These are phyloP conservation scores for Novymonas esmeraldas DNA, from an alignment of 208 protist species.

Conservation along the genomic window DNA sequence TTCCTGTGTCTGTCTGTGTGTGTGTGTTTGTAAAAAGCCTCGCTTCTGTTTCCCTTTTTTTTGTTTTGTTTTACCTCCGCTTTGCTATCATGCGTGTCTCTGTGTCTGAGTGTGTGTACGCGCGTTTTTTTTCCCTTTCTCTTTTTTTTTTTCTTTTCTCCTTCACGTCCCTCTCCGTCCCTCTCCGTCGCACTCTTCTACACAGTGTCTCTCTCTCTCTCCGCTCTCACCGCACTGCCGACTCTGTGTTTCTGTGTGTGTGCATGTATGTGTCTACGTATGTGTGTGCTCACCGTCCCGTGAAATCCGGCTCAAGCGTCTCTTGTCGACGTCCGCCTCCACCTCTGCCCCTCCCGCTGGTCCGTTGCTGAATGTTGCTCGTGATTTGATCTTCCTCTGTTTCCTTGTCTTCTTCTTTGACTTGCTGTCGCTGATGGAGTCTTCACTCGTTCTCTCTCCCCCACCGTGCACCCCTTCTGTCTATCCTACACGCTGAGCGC, in stretches of 20 bases:
- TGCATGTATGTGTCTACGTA: no score
- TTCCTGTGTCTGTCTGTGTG: not conserved
- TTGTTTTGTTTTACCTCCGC: not conserved
- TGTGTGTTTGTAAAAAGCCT: not conserved
- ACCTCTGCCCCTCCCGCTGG: not conserved
- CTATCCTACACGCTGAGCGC: no score
- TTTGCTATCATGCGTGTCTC: not conserved
- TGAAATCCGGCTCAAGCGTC: no score
- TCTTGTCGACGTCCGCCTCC: not conserved
- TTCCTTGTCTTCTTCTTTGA: not conserved
- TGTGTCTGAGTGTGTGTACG: not conserved
- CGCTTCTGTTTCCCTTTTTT: not conserved
- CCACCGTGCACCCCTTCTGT: no score
- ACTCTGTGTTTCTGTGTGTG: not conserved
- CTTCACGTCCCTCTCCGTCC: not conserved
- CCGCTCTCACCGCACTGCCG: not conserved
- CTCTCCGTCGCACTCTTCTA: not conserved
- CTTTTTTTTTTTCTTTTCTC: slow-evolving; percentile 7
- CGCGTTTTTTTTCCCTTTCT: not conserved
- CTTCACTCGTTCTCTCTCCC: no score
- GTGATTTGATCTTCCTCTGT: no score
- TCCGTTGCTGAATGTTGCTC: no score
- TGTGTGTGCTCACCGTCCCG: no score
- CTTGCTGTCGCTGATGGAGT: no score
- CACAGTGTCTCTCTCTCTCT: not conserved